Base-by-base conservation (phyloP, 2,329 filamentous ascomycete genomes). In the Monilinia fructicola region DNA sequence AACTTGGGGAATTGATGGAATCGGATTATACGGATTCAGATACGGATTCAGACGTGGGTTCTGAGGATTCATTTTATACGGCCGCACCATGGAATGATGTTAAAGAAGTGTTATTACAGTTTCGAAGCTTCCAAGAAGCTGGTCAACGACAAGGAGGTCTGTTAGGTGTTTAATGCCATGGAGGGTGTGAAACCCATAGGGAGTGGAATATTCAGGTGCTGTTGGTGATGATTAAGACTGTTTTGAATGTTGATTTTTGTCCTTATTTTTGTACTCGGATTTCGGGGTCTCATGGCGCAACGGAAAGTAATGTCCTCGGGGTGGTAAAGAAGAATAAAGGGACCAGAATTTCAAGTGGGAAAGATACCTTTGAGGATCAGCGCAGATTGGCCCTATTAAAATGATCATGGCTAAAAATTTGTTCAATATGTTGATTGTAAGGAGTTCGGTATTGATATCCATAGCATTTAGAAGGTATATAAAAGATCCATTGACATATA, bases 51-150 rank as follows among this genome's bases (percentile, higher is more conserved):
- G 62, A 64, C n/a, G 62, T 55, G 3, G 62, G 53, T 10, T 64
- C 62, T 7, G 62, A 64, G 14, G 62, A 64, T 56, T 64, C 62
- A 4, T 64, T 64, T 21, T 50, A 64, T 38, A 64, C 62, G 12
- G 62, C 62, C 9, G 62, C 62, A 21, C 62, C 62, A 28, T 64
- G 62, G 62, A 55, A 31, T 42, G 48, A 62, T 53, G 44, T 60
- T 18, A 60, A 60, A 21, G 56, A 60, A 12, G 56, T 60, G 2
- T 35, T 60, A 7, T 50, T 60, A 12, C 56, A 60, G 3, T 60
- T 60, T 60, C 44, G 56, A 35, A 60, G 44, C 2, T 60, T 60
- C 10, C 56, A 60, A 23, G 28, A 60, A n/a, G 56, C 56, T 10
- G 56, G 56, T 10, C 56, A 60, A 11, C 44, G 44, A 38, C 56